Percentiles rank a stretch among this genome's conserved stretches.
Conservation (phyloP, 2,329 filamentous ascomycete genomes). For the Dryadomyces quercus-mongolicae region DNA sequence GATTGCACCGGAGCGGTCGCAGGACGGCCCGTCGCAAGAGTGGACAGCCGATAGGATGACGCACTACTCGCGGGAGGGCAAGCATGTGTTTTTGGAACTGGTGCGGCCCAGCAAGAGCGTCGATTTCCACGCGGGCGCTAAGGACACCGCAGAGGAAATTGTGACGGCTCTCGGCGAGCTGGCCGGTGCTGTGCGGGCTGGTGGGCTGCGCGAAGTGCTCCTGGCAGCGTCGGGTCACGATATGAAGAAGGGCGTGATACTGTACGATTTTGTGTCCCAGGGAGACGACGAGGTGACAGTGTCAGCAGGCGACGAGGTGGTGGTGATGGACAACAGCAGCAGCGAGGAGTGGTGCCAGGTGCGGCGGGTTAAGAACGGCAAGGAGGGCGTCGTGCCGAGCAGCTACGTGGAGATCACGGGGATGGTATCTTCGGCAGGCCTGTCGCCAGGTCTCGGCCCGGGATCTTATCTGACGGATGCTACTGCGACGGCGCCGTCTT, state of each 20-base stretch:
- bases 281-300: slow-evolving; percentile 95
- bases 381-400: slow-evolving; percentile 90
- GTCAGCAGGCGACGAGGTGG: slow-evolving; percentile 75
- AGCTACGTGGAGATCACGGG: slow-evolving; percentile 89
- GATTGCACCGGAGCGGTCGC: slow-evolving; percentile 74
- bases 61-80: slow-evolving; percentile 96
- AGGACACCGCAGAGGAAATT: slow-evolving; percentile 93
- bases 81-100: slow-evolving; percentile 92
- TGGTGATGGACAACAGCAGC: slow-evolving; percentile 78
- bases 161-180: slow-evolving; percentile 79
- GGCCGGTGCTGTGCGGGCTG: slow-evolving; percentile 73
- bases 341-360: slow-evolving; percentile 99
- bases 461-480: neutral
- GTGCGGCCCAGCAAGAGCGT: slow-evolving; percentile 86
- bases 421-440: slow-evolving; percentile 35
- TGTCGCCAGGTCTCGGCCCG: slow-evolving; percentile 20
- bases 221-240: slow-evolving; percentile 58
- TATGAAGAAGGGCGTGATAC: slow-evolving; percentile 71
- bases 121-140: slow-evolving; percentile 93
- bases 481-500: slow-evolving; percentile 32
- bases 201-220: slow-evolving; percentile 73
- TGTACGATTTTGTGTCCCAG: slow-evolving; percentile 96
- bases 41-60: slow-evolving; percentile 93
- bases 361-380: slow-evolving; percentile 76
- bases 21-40: slow-evolving; percentile 76